Conservation (phyloP, 2,329 filamentous ascomycete species). For the Capronia americana region DNA sequence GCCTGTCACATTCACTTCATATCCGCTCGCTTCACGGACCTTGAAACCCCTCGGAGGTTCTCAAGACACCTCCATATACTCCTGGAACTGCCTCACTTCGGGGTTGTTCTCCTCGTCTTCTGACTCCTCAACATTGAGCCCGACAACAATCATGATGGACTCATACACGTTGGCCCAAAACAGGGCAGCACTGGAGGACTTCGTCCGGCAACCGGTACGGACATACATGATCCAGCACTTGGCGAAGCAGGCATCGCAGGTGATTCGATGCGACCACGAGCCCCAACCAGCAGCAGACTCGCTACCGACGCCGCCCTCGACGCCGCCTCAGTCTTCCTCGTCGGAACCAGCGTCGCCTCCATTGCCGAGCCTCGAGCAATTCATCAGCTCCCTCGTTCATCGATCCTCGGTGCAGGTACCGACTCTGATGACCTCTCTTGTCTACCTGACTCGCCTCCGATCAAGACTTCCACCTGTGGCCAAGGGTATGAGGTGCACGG, state of each 20-base stretch:
- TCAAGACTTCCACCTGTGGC: slow-evolving; percentile 88
- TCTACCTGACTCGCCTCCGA: slow-evolving; percentile 87
- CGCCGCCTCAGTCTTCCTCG: slow-evolving; percentile 59
- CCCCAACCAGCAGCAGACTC: slow-evolving; percentile 56
- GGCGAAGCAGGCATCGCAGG: slow-evolving; percentile 53
- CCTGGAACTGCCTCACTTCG: slow-evolving; percentile 27
- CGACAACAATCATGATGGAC: slow-evolving; percentile 32
- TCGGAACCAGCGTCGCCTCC: slow-evolving; percentile 47
- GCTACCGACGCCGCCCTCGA: slow-evolving; percentile 65
- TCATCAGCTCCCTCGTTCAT: slow-evolving; percentile 89
- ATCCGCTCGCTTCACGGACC: slow-evolving; percentile 17
- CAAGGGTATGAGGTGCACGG: slow-evolving; percentile 94
- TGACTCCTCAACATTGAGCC: slow-evolving; percentile 9
- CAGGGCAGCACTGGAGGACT: slow-evolving; percentile 55
- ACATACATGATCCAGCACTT: slow-evolving; percentile 56
- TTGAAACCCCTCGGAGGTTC: slow-evolving; percentile 22
- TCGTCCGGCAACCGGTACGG: slow-evolving; percentile 55
- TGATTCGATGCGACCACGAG: slow-evolving; percentile 56
- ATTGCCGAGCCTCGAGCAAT: slow-evolving; percentile 82
- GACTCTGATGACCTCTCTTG: slow-evolving; percentile 94
- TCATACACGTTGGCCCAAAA: slow-evolving; percentile 43
- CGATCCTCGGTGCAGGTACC: slow-evolving; percentile 96
- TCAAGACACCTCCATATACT: slow-evolving; percentile 28
- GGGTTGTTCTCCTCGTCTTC: slow-evolving; percentile 20
- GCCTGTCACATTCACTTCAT: slow-evolving; percentile 33